Conservation (phyloP, 2,329 filamentous ascomycete genomes). For the Verticillium nubilum region DNA sequence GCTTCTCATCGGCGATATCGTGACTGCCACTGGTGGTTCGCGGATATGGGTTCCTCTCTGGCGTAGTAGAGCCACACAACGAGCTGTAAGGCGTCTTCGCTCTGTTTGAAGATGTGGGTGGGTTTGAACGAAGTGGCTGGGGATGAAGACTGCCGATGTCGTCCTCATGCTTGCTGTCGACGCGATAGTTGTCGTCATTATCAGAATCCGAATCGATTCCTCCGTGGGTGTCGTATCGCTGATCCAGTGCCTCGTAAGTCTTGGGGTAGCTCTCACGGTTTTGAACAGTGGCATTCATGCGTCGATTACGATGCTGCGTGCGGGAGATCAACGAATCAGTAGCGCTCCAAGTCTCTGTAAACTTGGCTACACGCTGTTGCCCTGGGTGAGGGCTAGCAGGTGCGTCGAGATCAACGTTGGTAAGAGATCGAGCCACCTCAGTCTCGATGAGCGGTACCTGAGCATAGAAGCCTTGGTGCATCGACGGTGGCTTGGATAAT, state of each 20-base stretch:
- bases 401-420: constrained; percentile 1
- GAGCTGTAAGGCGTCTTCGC: constrained; percentile 24
- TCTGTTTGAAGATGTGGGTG: constrained; percentile 17
- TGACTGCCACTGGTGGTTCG: constrained; percentile 34
- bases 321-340: constrained; percentile 48
- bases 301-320: constrained; percentile 46
- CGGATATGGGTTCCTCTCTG: constrained; percentile 40
- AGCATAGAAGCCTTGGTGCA: constrained; percentile 39
- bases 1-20: constrained; percentile 39
- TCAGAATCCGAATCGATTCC: constrained; percentile 35
- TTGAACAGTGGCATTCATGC: constrained; percentile 26
- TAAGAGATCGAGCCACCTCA: constrained; percentile 2
- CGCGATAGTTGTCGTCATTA: constrained; percentile 25
- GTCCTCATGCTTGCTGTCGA: constrained; percentile 17
- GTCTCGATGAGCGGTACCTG: constrained; percentile 42
- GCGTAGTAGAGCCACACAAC: constrained; percentile 27
- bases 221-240: constrained; percentile 36
- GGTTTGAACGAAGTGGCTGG: constrained; percentile 50
- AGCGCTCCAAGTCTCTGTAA: constrained; percentile 50
- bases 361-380: constrained; percentile 35
- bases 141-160: constrained; percentile 27
- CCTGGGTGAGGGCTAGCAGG: constrained; percentile 10
- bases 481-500: constrained; percentile 32
- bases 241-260: constrained; percentile 41
- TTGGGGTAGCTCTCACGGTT: constrained; percentile 21